These are phyloP conservation scores for Penicillium freii DNA, from an alignment of 2,329 filamentous ascomycete species.

Conservation along the genomic window DNA sequence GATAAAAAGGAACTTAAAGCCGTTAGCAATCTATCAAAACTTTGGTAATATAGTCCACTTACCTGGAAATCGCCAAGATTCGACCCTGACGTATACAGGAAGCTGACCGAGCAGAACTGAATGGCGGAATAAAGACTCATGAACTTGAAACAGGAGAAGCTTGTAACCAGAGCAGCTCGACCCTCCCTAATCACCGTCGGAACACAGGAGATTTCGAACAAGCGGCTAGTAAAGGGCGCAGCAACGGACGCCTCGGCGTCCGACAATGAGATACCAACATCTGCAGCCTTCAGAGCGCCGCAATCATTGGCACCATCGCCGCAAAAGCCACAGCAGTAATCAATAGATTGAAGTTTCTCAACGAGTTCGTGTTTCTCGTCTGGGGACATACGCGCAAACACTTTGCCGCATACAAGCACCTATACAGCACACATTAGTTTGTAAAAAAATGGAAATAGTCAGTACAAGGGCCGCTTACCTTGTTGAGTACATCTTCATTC, in stretches of 20 bases:
- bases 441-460: not conserved
- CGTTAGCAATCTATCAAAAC: constrained; percentile 4
- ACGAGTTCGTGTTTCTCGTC: constrained; percentile 98
- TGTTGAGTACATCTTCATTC: constrained; percentile 71
- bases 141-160: constrained; percentile 99
- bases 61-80: constrained; percentile 95
- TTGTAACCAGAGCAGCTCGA: constrained; percentile 91
- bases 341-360: constrained; percentile 93
- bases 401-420: constrained; percentile 87
- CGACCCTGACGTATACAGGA: constrained; percentile 87
- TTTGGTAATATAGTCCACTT: constrained; percentile 12
- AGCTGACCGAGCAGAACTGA: constrained; percentile 95
- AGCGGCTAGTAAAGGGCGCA: constrained; percentile 91
- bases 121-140: constrained; percentile 99
- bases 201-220: constrained; percentile 96
- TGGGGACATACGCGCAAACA: constrained; percentile 97
- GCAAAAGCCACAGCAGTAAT: constrained; percentile 93
- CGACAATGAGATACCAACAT: constrained; percentile 94
- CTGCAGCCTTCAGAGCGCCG: constrained; percentile 91
- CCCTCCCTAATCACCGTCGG: constrained; percentile 92
- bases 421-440: constrained; percentile 35
- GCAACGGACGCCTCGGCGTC: constrained; percentile 97
- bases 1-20: constrained; percentile 77
- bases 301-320: constrained; percentile 98
- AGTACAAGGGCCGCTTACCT: constrained; percentile 48